Conservation (phyloP, 1,284 basidiomycete genomes). For the Kalmanozyma brasiliensis region DNA sequence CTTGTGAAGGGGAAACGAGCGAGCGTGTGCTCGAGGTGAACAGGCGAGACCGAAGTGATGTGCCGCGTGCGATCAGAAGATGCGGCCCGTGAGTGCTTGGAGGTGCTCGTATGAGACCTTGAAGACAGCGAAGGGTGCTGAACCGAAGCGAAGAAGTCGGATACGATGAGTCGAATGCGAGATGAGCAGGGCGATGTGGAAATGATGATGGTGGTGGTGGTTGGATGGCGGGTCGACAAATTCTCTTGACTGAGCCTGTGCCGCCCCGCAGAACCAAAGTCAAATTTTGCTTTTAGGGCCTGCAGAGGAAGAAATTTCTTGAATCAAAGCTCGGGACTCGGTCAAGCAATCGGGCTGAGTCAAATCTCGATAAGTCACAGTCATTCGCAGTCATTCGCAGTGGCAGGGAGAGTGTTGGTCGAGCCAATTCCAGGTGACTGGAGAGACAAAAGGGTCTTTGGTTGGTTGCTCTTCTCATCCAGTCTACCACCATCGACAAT, state of each 20-base stretch:
- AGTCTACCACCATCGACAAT: neutral
- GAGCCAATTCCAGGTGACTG: slow-evolving; percentile 2
- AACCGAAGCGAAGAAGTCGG: too few species aligned
- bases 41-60: too few species aligned
- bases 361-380: neutral
- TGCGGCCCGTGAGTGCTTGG: too few species aligned
- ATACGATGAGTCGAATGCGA: neutral
- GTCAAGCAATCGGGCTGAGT: slow-evolving; percentile 20
- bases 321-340: slow-evolving; percentile 17
- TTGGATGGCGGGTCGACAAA: neutral
- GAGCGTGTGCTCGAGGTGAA: too few species aligned
- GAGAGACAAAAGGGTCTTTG: too few species aligned
- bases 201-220: neutral
- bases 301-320: slow-evolving; percentile 3
- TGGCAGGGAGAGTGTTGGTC: neutral
- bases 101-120: too few species aligned
- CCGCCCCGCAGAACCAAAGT: too few species aligned
- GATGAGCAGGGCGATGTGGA: neutral
- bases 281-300: slow-evolving; percentile 1
- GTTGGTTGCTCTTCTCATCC: neutral
- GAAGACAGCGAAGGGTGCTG: neutral
- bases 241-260: slow-evolving; percentile 8
- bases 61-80: too few species aligned
- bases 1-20: neutral
- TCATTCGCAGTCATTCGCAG: too few species aligned